A percentile compares a stretch with the other conserved stretches of the same genome.
Conservation (phyloP, 768 basidiomycete genomes). For the Epithele typhae region DNA sequence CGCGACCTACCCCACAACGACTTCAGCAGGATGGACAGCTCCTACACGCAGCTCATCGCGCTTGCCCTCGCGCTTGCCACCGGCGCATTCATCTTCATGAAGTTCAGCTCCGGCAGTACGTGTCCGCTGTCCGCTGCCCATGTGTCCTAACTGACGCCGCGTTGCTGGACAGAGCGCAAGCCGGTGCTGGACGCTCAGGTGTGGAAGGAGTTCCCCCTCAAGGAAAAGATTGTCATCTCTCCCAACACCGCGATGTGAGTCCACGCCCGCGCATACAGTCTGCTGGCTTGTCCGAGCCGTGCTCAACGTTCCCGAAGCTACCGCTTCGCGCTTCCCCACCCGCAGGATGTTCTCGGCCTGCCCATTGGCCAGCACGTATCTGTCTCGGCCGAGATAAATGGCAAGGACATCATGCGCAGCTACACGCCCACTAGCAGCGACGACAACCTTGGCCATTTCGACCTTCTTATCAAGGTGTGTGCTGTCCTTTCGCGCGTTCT, state of each 20-base stretch:
- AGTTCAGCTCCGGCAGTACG: constrained; percentile 29
- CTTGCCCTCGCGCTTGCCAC: constrained; percentile 47
- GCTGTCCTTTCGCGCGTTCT: neutral
- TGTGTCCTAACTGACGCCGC: neutral
- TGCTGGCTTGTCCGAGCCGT: too few relatives aligned
- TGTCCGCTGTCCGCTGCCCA: neutral
- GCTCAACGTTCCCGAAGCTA: constrained; percentile 52
- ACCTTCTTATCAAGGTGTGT: constrained; percentile 91
- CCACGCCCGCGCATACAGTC: neutral
- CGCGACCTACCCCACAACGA: constrained; percentile 1
- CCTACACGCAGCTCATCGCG: constrained; percentile 43
- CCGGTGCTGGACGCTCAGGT: constrained; percentile 67
- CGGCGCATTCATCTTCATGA: constrained; percentile 49
- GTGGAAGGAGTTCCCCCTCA: constrained; percentile 82
- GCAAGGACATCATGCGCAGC: constrained; percentile 84
- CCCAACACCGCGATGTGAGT: constrained; percentile 93
- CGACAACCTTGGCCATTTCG: constrained; percentile 90
- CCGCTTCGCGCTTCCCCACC: constrained; percentile 79
- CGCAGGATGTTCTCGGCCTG: constrained; percentile 80
- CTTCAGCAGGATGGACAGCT: constrained; percentile 9
- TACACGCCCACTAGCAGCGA: constrained; percentile 97
- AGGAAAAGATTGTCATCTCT: constrained; percentile 78
- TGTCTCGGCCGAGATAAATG: constrained; percentile 84
- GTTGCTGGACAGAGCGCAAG: constrained; percentile 46
- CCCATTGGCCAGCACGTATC: constrained; percentile 97